Conservation (phyloP, 1,284 basidiomycete species). For the Earliella scabrosa region DNA sequence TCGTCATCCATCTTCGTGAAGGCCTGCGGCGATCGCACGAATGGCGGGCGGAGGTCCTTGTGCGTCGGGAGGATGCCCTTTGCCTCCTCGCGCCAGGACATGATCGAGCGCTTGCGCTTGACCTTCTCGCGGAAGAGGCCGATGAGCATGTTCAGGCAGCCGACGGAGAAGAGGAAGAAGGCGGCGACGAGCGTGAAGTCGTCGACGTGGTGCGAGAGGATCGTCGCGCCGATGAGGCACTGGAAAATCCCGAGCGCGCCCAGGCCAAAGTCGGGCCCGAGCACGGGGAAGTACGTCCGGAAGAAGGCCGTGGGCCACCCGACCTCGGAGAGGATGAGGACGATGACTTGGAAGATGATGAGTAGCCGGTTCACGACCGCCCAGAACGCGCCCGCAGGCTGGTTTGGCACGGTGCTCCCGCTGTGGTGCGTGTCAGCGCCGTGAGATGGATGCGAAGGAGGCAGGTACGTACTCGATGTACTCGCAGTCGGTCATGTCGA, state of each 20-base stretch:
- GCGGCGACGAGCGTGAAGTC: conserved; percentile 83
- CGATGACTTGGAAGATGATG: conserved; percentile 76
- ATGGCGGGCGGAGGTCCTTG: conserved; percentile 41
- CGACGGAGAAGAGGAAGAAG: conserved; percentile 87
- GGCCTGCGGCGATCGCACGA: conserved; percentile 5
- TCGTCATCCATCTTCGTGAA: conserved; percentile 28
- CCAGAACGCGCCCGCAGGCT: conserved; percentile 87
- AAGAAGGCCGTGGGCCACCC: conserved; percentile 41
- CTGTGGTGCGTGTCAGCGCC: conserved; percentile 39
- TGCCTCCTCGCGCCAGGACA: conserved; percentile 60
- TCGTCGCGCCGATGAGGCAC: conserved; percentile 79
- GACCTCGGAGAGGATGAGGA: not conserved
- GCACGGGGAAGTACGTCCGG: conserved; percentile 81
- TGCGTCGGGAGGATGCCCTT: conserved; percentile 61
- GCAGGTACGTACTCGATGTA: conserved; percentile 68
- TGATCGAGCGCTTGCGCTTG: conserved; percentile 64
- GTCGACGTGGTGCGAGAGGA: conserved; percentile 82
- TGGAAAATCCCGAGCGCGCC: conserved; percentile 85
- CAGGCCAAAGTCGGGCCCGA: conserved; percentile 82
- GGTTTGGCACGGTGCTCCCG: conserved; percentile 81
- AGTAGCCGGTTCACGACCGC: conserved; percentile 82
- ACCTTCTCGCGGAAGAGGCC: conserved; percentile 73
- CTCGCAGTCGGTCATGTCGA: conserved; percentile 56
- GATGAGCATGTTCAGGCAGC: conserved; percentile 81
- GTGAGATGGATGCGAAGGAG: not conserved